These are phyloP conservation scores for Fraxinus ornus DNA, from an alignment of 305 asterid species.

Conservation along the genomic window DNA sequence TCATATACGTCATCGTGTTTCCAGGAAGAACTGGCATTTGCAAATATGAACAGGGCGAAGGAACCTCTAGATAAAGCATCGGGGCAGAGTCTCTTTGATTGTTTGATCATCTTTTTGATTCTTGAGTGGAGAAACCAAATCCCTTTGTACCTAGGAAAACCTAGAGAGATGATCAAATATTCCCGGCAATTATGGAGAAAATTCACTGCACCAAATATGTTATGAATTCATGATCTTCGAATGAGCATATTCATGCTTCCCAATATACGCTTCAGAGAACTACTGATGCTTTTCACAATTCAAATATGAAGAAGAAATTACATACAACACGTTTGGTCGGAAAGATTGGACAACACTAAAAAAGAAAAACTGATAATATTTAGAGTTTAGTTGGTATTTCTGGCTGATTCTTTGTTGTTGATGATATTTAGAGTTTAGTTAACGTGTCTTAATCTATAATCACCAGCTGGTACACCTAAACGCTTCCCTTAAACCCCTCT, in stretches of 20 bases:
- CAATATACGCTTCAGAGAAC: no score
- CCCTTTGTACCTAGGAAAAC: slow-evolving; percentile 25
- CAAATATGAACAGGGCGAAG: slow-evolving; percentile 43
- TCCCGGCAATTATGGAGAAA: neutral
- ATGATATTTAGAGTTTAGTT: slow-evolving; percentile 69
- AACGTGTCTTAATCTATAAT: slow-evolving; percentile 87
- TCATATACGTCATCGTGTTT: slow-evolving; percentile 59
- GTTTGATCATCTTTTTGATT: neutral
- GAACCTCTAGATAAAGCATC: slow-evolving; percentile 54
- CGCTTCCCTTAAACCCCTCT: slow-evolving; percentile 62
- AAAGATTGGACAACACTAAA: no score
- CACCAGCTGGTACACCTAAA: slow-evolving; percentile 96
- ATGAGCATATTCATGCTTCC: slow-evolving; percentile 3
- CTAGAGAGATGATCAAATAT: slow-evolving; percentile 14
- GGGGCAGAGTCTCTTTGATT: slow-evolving; percentile 44
- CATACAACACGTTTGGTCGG: no score
- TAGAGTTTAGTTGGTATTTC: slow-evolving; percentile 33
- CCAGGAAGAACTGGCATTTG: slow-evolving; percentile 24
- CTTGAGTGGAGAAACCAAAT: slow-evolving; percentile 36
- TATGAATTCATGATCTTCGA: slow-evolving; percentile 19
- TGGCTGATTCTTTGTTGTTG: slow-evolving; percentile 40
- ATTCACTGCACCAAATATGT: neutral
- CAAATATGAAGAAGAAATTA: slow-evolving; percentile 56
- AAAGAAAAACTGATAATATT: no score
- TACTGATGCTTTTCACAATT: neutral